A percentile compares a stretch with the other conserved stretches of the same genome.
These are phyloP conservation scores for Colletotrichum sansevieriae DNA, from an alignment of 2,329 filamentous ascomycete species.

Conservation along the genomic window DNA sequence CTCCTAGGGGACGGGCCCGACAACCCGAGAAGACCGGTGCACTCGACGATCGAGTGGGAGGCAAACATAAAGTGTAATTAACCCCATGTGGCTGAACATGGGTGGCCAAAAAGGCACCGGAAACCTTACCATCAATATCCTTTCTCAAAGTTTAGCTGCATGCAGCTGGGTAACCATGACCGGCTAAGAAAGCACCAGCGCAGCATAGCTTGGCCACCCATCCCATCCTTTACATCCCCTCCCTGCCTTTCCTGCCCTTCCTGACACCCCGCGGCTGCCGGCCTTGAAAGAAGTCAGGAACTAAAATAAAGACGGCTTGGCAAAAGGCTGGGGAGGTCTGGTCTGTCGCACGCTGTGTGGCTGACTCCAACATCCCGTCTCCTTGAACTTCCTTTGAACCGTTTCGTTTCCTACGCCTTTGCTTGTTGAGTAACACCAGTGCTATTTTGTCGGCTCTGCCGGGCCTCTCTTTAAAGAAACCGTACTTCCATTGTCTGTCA, in stretches of 20 bases:
- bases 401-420: slow-evolving; percentile 2
- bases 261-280: background rate
- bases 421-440: background rate
- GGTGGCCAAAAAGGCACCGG: too few relatives aligned
- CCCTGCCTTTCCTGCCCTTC: background rate
- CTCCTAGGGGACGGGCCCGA: background rate
- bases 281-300: background rate
- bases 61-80: background rate
- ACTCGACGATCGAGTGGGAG: background rate
- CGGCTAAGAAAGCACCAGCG: too few relatives aligned
- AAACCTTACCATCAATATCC: too few relatives aligned
- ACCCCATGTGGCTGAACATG: too few relatives aligned
- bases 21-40: too few relatives aligned
- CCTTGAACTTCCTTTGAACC: slow-evolving; percentile 19
- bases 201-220: too few relatives aligned
- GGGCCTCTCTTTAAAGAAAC: slow-evolving; percentile 16
- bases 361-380: slow-evolving; percentile 32
- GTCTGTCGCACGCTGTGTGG: slow-evolving; percentile 8
- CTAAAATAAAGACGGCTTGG: slow-evolving; percentile 30
- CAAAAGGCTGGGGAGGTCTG: slow-evolving; percentile 15
- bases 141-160: too few relatives aligned
- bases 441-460: background rate
- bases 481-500: slow-evolving; percentile 1
- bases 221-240: too few relatives aligned
- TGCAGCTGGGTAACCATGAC: too few relatives aligned